Conservation (phyloP, 805 yeast genomes). For the Tetrapisispora taiwanensis region DNA sequence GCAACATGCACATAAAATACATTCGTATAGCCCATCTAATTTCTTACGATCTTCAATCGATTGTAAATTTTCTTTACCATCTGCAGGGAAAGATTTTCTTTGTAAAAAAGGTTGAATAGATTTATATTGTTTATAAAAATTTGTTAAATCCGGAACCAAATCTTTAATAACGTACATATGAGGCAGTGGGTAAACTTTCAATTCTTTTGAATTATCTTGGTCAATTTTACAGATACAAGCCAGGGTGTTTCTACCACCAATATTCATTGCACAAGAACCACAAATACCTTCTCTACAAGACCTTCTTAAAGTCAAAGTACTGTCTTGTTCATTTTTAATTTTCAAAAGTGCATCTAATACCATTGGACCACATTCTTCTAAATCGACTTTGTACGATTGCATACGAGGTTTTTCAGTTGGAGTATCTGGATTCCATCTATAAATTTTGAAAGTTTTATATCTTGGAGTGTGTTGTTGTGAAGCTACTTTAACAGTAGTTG, state of each 20-base stretch:
- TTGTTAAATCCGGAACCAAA: constrained; percentile 94
- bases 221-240: constrained; percentile 96
- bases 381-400: constrained; percentile 74
- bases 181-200: constrained; percentile 91
- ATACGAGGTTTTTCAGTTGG: constrained; percentile 86
- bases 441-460: constrained; percentile 78
- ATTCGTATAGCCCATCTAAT: constrained; percentile 93
- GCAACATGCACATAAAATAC: constrained; percentile 97
- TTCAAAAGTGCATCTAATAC: constrained; percentile 87
- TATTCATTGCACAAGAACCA: constrained; percentile 99
- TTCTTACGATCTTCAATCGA: constrained; percentile 87
- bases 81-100: constrained; percentile 63
- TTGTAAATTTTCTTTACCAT: constrained; percentile 90
- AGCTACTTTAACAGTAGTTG: not conserved
- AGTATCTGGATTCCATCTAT: constrained; percentile 97
- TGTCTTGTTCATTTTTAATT: constrained; percentile 93
- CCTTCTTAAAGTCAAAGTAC: constrained; percentile 92
- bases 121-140: constrained; percentile 96
- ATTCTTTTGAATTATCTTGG: constrained; percentile 58
- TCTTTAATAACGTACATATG: constrained; percentile 97
- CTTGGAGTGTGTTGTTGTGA: constrained; percentile 34
- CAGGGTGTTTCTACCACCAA: constrained; percentile 92
- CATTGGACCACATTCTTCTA: constrained; percentile 95
- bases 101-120: constrained; percentile 95
- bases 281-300: constrained; percentile 99